Base-by-base conservation (phyloP, 345 rosid genomes). In the Boechera divaricarpa region DNA sequence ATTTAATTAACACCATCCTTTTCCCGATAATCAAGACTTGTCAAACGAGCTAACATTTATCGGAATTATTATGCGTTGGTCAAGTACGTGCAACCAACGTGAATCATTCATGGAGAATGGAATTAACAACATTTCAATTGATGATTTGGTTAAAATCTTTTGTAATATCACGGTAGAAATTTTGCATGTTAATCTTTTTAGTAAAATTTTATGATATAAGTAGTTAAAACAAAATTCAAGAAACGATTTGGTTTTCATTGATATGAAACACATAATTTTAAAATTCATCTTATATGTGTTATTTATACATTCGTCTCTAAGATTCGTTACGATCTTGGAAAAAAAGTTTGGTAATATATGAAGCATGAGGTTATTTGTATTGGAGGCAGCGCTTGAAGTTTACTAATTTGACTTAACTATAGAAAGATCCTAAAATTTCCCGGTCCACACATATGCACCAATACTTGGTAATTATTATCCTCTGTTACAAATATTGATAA, bases 281-380 rank as follows among this genome's bases (percentile, higher is more conserved):
- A 10, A 41, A 10, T 41, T 5, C 44, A 41, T 41, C 13, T 41
- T 35, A 35, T 7, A 10, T 41, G 12, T 41, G 13, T 41, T 35
- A 4, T 10, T 10, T 41, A 3, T 3, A 41, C 10, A 41, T 33
- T 12, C 33, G 31, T 57, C 18, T 57, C 42, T 7, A 28, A 26
- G 29, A 69, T 69, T 28, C 39, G 5, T 54, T 2, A 39, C 63
- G 73, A 69, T 52, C 9, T 54, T 69, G 56, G 42, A 10, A 39
- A 3, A 38, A 10, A 36, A 16, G 31, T 35, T 21, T 7, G 60
- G 60, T 67, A 45, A 45, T 45, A 16, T 28, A 10, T 3, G 12
- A 39, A 10, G 42, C 42, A 39, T 39, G 42, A 39, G 42, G 42
- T 39, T 39, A 9, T 39, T 39, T 32, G 54, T 45, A 18, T 70